Evolutionary conservation across 176 grass and related monocot species (phyloP), one percentile per base, ranked within the genome.

Genomic region (Oryza meyeriana): DNA sequence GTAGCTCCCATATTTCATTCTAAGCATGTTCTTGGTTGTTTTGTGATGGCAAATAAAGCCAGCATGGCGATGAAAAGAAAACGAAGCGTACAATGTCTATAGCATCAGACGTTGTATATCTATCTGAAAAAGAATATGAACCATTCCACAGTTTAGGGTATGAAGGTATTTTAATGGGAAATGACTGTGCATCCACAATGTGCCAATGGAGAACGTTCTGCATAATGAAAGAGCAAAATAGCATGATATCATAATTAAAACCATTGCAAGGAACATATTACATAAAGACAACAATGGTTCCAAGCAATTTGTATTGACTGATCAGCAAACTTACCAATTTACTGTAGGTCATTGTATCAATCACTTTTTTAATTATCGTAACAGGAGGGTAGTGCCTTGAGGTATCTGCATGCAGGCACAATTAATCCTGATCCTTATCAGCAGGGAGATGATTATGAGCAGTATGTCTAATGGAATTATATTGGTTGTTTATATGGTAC

Each of bases 171-270:
- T 95, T 92, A 10, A 98, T 76, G 10, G 95, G 95, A 86, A 98
- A 98, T 4, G 95, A 95, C 63, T 95, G 92, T 47, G 86, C 72
- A 45, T 98, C 92, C 16, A 95, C 90, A 20, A 95, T 93, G 69
- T 98, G 95, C 95, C 95, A 98, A 76, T 98, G 95, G 80, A 98
- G 92, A 74, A 98, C 87, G 68, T 98, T 98, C 92, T 98, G 85
- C 20, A 72, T 69, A 57, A 59, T 9, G 14, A 50, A 72, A 79
- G 20, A 85, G 61, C 70, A 27, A 34, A 75, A 22, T 17, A 86
- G 30, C 24, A 80, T 50, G 55, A n/a, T 83, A 57, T 75, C 71
- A 58, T 84, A 79, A 50, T 59, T 39, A 32, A 25, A 63, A 72
- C 68, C 71, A 30, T 18, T 65, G 45, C 67, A 42, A 78, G 4